Conservation (phyloP, 208 protist species). For the Strigomonas galati region DNA sequence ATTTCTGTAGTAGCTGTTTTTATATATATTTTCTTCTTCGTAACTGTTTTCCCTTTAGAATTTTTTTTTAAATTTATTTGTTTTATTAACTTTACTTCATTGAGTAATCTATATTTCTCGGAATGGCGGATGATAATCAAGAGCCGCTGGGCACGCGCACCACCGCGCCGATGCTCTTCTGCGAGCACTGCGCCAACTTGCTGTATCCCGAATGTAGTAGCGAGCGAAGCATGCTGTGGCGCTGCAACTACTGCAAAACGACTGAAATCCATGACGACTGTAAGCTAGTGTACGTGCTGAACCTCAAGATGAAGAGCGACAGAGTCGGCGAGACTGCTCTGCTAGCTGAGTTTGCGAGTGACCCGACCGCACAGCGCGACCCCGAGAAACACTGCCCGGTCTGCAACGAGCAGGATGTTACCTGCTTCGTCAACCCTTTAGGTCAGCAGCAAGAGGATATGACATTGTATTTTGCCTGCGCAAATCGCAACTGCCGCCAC, state of each 20-base stretch:
- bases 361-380: conserved; percentile 86
- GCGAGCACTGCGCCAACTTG: conserved; percentile 80
- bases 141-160: conserved; percentile 35
- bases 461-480: conserved; percentile 88
- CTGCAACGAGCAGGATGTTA: conserved; percentile 65
- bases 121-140: not conserved
- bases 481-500: conserved; percentile 72
- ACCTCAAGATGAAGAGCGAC: conserved; percentile 80
- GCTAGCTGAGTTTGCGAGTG: conserved; percentile 82
- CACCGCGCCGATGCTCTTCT: conserved; percentile 88
- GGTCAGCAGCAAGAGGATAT: conserved; percentile 88
- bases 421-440: conserved; percentile 89
- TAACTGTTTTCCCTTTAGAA: not conserved
- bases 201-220: conserved; percentile 80
- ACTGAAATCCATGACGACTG: conserved; percentile 73
- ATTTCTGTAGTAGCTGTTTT: not conserved
- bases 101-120: not conserved
- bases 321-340: conserved; percentile 74
- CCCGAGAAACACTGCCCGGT: conserved; percentile 69
- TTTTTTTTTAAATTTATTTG: conserved; percentile 7
- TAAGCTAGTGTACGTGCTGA: conserved; percentile 87
- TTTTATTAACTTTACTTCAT: not conserved
- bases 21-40: not conserved
- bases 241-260: conserved; percentile 84
- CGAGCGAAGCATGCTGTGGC: conserved; percentile 64